Conservation (phyloP, 2,329 filamentous ascomycete genomes). For the Fusarium algeriense region DNA sequence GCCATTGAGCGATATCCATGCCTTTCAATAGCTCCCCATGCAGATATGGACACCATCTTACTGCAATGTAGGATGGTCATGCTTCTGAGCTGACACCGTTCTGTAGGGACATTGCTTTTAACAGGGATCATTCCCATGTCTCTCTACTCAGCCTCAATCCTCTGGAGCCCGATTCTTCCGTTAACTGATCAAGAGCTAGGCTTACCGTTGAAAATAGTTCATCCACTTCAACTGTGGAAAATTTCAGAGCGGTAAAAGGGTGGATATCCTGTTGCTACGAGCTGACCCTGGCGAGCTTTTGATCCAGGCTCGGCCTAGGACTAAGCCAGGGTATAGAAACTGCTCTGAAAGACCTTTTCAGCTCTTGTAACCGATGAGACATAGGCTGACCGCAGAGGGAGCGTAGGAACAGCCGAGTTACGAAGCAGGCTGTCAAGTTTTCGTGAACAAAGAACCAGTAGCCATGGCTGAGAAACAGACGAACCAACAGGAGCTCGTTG, state of each 20-base stretch:
- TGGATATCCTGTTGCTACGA: conserved; percentile 15
- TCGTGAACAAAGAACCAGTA: conserved; percentile 15
- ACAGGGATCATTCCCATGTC: conserved; percentile 15
- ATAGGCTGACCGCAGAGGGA: neutral
- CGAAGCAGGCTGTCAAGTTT: neutral
- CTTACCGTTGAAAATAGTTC: neutral
- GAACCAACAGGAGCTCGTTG: conserved; percentile 28
- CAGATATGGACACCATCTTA: conserved; percentile 29
- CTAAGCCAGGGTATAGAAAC: conserved; percentile 18
- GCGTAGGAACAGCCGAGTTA: neutral
- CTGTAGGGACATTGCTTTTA: conserved; percentile 4
- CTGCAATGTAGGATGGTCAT: conserved; percentile 21
- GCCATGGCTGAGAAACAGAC: conserved; percentile 14
- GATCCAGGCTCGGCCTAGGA: conserved; percentile 7
- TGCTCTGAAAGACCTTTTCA: neutral
- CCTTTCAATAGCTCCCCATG: conserved; percentile 5
- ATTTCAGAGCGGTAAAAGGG: conserved; percentile 17
- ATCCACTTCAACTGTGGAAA: conserved; percentile 7
- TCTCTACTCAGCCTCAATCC: conserved; percentile 36
- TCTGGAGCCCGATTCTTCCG: conserved; percentile 11
- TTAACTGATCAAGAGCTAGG: neutral
- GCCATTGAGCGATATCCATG: conserved; percentile 19
- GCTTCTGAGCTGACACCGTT: conserved; percentile 20
- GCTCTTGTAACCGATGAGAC: neutral
- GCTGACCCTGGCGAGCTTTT: conserved; percentile 32